Evolutionary conservation across 495 filamentous ascomycete species (phyloP), one percentile per base, ranked within the genome.

Genomic region (Cenococcum geophilum): DNA sequence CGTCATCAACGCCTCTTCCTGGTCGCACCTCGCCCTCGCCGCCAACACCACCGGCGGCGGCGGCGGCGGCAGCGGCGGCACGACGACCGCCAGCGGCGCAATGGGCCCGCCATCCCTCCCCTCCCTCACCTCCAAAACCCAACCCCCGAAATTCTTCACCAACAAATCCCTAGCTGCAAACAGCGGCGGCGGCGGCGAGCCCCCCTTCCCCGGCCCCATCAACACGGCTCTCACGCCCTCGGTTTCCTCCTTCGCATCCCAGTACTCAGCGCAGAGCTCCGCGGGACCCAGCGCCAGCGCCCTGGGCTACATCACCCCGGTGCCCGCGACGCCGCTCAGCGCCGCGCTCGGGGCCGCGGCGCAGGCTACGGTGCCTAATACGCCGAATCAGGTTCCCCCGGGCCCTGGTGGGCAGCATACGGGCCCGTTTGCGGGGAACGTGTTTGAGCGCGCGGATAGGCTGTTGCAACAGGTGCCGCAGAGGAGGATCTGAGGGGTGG

Each of bases 311-410:
- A 61, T 78, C 71, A 55, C 76, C 67, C 56, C 80, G 70, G 43
- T 86, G 10, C 84, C 82, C 35, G 78, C 85, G 4, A 88, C 85
- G 4, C 91, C 91, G 6, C 78, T 92, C 59, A 92, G 88, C 66
- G 91, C 91, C 16, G 91, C 91, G 14, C 80, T 96, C 4, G 91
- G 91, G 4, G 88, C 90, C 8, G 91, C 91, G 40, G 89, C 89
- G 16, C 89, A 93, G 71, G 90, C 91, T 1, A 96, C 91, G 0
- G 85, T 96, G 20, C 89, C 91, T 5, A 87, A 85, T 9, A 91
- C 87, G 0, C 88, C 88, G 23, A 84, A 49, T 18, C 54, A 37
- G 83, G 75, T 78, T 48, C 35, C 52, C 58, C 22, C 35, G 22
- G 16, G 32, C 27, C 23, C 23, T 5, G 5, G 50, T 45, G 25